Conservation (phyloP, 306 rosid genomes). For the Alnus rubra region DNA sequence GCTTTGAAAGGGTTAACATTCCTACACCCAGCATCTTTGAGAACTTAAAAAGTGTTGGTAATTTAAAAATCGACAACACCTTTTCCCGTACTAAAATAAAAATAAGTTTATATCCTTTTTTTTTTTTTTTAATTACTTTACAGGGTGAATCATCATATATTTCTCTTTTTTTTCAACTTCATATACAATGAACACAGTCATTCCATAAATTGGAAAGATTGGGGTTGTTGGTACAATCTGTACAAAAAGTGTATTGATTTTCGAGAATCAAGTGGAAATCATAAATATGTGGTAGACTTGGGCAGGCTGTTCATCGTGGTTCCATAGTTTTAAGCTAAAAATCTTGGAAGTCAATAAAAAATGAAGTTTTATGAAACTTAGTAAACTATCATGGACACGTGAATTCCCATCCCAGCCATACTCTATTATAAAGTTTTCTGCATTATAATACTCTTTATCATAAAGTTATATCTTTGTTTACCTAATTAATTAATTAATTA, state of each 20-base stretch:
- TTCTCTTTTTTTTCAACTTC: too few relatives aligned
- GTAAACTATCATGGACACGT: slow-evolving; percentile 32
- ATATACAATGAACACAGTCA: too few relatives aligned
- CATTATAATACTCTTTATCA: slow-evolving; percentile 28
- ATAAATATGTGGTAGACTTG: not conserved
- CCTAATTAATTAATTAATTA: slow-evolving; percentile 13
- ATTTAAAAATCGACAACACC: too few relatives aligned
- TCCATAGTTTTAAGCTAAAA: not conserved
- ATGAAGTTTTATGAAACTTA: not conserved
- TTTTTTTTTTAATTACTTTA: too few relatives aligned
- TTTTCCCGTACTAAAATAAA: too few relatives aligned
- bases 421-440: slow-evolving; percentile 9
- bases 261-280: too few relatives aligned
- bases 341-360: not conserved
- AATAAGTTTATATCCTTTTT: too few relatives aligned
- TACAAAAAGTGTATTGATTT: not conserved
- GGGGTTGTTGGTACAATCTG: not conserved
- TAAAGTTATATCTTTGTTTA: slow-evolving; percentile 32
- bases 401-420: slow-evolving; percentile 31
- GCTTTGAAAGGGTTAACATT: too few relatives aligned
- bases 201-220: not conserved
- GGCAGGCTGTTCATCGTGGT: not conserved
- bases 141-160: too few relatives aligned
- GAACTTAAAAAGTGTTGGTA: too few relatives aligned
- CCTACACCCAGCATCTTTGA: too few relatives aligned